Conservation (phyloP, 176 grass and related monocot species). For the Paspalum vaginatum region DNA sequence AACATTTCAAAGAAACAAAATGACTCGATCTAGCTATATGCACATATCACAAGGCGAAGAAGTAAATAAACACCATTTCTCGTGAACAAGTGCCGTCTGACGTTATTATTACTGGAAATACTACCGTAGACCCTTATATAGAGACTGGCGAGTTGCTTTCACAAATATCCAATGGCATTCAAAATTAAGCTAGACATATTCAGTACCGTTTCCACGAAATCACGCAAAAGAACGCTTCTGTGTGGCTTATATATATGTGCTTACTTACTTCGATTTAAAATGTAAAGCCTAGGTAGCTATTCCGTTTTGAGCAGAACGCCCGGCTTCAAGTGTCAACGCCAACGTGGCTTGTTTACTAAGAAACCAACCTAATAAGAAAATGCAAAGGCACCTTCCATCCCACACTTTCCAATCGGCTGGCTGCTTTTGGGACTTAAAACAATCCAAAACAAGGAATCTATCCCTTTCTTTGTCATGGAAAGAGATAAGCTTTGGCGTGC, state of each 20-base stretch:
- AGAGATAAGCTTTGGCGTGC: constrained; percentile 39
- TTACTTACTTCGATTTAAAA: background rate
- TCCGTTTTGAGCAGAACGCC: background rate
- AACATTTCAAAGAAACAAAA: background rate
- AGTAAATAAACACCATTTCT: too few species aligned
- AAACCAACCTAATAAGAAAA: constrained; percentile 32
- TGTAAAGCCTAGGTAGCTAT: background rate
- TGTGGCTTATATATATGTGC: background rate
- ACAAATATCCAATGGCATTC: background rate
- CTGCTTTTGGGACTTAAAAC: constrained; percentile 27
- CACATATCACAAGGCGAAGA: too few species aligned
- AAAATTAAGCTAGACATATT: background rate
- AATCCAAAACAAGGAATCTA: constrained; percentile 37
- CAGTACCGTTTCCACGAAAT: background rate
- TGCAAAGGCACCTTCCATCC: constrained; percentile 39
- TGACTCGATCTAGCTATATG: background rate
- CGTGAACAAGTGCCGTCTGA: too few species aligned
- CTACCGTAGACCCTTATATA: too few species aligned
- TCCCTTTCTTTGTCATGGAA: constrained; percentile 27
- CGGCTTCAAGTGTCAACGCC: constrained; percentile 26
- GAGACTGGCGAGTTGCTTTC: too few species aligned
- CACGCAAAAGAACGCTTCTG: background rate
- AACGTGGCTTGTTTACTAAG: constrained; percentile 46
- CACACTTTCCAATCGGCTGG: constrained; percentile 22
- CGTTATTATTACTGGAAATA: too few species aligned